phyloP scores from a whole-genome alignment of 2,329 filamentous ascomycete species.

The Neurospora sp. region DNA sequence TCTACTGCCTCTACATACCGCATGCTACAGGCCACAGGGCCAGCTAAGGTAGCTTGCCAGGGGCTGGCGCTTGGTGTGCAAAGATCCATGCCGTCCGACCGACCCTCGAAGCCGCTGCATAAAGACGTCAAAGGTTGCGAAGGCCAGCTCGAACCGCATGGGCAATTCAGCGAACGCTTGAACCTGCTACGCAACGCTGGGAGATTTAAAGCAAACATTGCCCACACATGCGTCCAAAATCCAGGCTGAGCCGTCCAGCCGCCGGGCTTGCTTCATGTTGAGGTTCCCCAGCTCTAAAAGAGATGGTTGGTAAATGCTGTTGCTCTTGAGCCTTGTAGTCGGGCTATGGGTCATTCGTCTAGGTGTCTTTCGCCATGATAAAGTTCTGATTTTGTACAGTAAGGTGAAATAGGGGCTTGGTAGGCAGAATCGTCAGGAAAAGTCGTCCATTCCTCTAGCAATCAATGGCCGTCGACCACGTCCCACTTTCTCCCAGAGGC shows the following conservation, averaged over 20 bases:
- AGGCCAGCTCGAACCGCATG: neutral
- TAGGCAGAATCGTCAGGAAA: neutral
- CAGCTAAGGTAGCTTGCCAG: neutral
- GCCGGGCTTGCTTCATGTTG: neutral
- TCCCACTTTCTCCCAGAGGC: neutral
- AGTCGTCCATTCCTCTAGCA: neutral
- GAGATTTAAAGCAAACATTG: neutral
- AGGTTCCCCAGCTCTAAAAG: neutral
- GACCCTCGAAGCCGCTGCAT: neutral
- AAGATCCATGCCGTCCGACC: neutral
- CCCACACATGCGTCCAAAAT: neutral
- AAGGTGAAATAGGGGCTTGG: neutral
- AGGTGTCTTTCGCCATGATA: neutral
- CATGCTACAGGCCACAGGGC: neutral
- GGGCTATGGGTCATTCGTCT: neutral
- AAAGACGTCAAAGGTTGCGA: neutral
- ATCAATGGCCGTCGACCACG: neutral
- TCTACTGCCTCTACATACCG: neutral
- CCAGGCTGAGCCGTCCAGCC: neutral
- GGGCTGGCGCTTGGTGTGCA: neutral
- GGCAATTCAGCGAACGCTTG: neutral
- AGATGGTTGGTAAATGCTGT: neutral
- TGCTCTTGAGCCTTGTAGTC: neutral
- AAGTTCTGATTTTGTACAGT: neutral
- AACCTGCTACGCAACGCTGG: neutral